Base-by-base conservation (phyloP, 306 rosid species). In the Arachis hypogaea region DNA sequence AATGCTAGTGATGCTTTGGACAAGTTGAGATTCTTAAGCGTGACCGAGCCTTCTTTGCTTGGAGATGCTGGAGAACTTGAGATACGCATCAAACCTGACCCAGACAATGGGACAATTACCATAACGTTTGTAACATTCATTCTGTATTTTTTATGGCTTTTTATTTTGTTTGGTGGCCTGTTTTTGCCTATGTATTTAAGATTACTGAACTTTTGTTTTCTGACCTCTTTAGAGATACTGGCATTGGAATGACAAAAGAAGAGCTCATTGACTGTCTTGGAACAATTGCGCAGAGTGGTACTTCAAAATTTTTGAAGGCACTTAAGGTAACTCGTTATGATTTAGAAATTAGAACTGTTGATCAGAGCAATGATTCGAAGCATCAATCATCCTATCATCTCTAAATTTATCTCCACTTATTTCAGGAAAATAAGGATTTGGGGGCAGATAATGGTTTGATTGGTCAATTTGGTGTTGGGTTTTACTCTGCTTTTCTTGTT, bases 251-350 rank as follows among this genome's bases (percentile, higher is more conserved):
- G 98, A 90, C 93, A 22, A 92, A 88, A 80, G 97, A 95, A 61
- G 84, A 81, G 81, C 96, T 95, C 33, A 84, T 92, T 76, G 99
- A 95, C 60, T 95, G 98, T 79, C 99, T 95, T 71, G 99, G 99
- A 80, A 95, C 99, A 68, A 95, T 92, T 76, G 98, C 99, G 62
- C 98, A 95, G 85, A 95, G 99, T 88, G 99, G 99, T n/a, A 95
- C 99, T 68, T 95, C 98, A 69, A 95, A 88, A 62, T 92, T 92
- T 84, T 83, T 95, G 77, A 92, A 88, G 75, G 99, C 99, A 3
- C 83, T 95, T 10, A 95, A 95, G 99, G 99, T 95, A 71, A 57
- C 60, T 49, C 63, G 14, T 64, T 36, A 41, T 3, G 38, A 4
- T 49, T 54, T 4, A 6, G 42, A 49, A 4, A 42, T 54, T 4